These are phyloP conservation scores for Phytophthora parvispora DNA, from an alignment of 352 stramenopile genomes.

Conservation along the genomic window DNA sequence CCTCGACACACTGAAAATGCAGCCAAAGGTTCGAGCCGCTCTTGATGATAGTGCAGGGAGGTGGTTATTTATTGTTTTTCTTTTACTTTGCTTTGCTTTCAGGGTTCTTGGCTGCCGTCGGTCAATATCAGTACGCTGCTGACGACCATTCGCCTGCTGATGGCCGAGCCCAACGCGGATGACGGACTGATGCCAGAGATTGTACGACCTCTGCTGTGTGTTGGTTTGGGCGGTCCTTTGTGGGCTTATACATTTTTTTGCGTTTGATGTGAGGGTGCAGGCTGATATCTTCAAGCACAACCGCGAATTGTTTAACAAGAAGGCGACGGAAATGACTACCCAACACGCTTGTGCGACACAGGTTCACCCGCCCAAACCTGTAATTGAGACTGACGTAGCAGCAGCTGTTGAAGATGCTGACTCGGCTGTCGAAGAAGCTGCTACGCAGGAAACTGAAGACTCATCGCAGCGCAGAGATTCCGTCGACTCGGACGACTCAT, in stretches of 20 bases:
- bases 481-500: slow-evolving; percentile 45
- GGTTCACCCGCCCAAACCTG: slow-evolving; percentile 5
- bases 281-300: slow-evolving; percentile 87
- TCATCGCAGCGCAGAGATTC: slow-evolving; percentile 20
- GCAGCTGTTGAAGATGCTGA: neutral
- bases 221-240: neutral
- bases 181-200: slow-evolving; percentile 93
- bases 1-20: slow-evolving; percentile 94
- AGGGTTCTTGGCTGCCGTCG: slow-evolving; percentile 93
- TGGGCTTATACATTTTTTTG: neutral
- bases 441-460: slow-evolving; percentile 30
- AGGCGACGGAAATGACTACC: slow-evolving; percentile 68
- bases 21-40: slow-evolving; percentile 69
- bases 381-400: neutral
- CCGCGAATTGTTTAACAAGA: slow-evolving; percentile 73
- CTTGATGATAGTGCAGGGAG: neutral
- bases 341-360: slow-evolving; percentile 51
- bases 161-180: slow-evolving; percentile 92
- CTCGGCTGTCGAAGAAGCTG: slow-evolving; percentile 7
- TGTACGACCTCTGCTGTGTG: slow-evolving; percentile 36
- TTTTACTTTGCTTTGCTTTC: neutral
- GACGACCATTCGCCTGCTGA: slow-evolving; percentile 92
- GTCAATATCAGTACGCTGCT: slow-evolving; percentile 94
- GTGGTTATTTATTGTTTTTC: neutral
- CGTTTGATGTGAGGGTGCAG: slow-evolving; percentile 28